Evolutionary conservation across 768 basidiomycete genomes (phyloP).

Genomic region (Leucogyrophana mollusca): DNA sequence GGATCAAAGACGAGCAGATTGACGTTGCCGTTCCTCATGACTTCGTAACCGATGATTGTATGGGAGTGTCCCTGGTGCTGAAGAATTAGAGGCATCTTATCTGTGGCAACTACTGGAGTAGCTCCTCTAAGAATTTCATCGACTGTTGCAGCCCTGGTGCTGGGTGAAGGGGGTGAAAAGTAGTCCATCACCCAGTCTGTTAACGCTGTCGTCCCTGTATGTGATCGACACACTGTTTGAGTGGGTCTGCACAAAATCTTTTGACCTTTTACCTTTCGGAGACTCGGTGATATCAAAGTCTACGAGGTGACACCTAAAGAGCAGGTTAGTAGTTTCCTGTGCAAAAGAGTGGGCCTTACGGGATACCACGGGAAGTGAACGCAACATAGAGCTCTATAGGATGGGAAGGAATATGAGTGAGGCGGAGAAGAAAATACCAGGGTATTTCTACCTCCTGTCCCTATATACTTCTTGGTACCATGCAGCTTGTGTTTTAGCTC

Average conservation of each 20-base stretch:
- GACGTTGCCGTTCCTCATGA: constrained; percentile 51
- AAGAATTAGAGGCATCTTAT: constrained; percentile 78
- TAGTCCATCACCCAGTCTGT: constrained; percentile 76
- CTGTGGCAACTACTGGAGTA: constrained; percentile 52
- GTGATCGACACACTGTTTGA: background rate
- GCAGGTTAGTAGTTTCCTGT: background rate
- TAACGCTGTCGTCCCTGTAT: constrained; percentile 45
- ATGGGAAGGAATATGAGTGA: constrained; percentile 2
- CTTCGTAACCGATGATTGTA: constrained; percentile 82
- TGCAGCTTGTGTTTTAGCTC: constrained; percentile 52
- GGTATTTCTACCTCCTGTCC: too few relatives aligned
- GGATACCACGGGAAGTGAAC: constrained; percentile 75
- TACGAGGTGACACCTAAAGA: constrained; percentile 52
- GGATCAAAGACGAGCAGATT: constrained; percentile 82
- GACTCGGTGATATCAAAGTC: constrained; percentile 58
- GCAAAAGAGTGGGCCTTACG: constrained; percentile 49
- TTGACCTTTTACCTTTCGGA: constrained; percentile 37
- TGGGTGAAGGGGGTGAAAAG: constrained; percentile 42
- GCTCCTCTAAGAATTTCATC: constrained; percentile 53
- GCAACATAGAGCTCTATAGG: constrained; percentile 76
- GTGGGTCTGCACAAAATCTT: too few relatives aligned
- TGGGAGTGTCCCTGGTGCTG: constrained; percentile 87
- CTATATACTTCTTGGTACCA: constrained; percentile 65
- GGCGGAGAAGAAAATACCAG: too few relatives aligned
- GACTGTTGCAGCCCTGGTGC: constrained; percentile 34